phyloP scores from a whole-genome alignment of 192 early-diverging fungal genomes.

The Powellomyces hirtus region DNA sequence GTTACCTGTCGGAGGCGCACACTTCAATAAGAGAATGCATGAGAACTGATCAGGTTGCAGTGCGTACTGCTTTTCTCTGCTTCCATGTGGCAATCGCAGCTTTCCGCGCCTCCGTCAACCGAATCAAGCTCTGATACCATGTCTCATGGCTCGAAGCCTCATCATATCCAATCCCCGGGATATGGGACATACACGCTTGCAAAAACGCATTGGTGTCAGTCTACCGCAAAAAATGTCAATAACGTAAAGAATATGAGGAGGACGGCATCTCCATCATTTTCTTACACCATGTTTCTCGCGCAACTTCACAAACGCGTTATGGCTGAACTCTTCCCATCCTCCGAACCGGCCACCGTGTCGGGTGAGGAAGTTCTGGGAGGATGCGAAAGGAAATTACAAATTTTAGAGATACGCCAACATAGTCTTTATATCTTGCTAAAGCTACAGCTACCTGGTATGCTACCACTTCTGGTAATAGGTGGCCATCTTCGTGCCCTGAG shows the following conservation, averaged over 20 bases:
- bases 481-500: background rate
- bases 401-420: background rate
- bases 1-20: background rate
- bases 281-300: slow-evolving; percentile 33
- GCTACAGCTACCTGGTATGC: slow-evolving; percentile 11
- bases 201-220: background rate
- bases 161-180: slow-evolving; percentile 6
- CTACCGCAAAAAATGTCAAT: no score
- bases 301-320: slow-evolving; percentile 34
- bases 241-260: no score
- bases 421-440: background rate
- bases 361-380: slow-evolving; percentile 27
- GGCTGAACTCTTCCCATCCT: slow-evolving; percentile 42
- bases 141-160: background rate
- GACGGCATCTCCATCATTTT: no score
- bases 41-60: background rate
- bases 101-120: slow-evolving; percentile 10
- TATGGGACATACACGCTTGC: slow-evolving; percentile 5
- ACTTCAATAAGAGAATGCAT: background rate
- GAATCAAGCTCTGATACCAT: slow-evolving; percentile 7
- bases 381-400: background rate
- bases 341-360: slow-evolving; percentile 35
- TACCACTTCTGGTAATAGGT: slow-evolving; percentile 11
- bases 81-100: slow-evolving; percentile 2
- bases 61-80: slow-evolving; percentile 6